These are phyloP conservation scores for Fusarium sp. DNA, from an alignment of 2,329 filamentous ascomycete genomes.

Conservation along the genomic window DNA sequence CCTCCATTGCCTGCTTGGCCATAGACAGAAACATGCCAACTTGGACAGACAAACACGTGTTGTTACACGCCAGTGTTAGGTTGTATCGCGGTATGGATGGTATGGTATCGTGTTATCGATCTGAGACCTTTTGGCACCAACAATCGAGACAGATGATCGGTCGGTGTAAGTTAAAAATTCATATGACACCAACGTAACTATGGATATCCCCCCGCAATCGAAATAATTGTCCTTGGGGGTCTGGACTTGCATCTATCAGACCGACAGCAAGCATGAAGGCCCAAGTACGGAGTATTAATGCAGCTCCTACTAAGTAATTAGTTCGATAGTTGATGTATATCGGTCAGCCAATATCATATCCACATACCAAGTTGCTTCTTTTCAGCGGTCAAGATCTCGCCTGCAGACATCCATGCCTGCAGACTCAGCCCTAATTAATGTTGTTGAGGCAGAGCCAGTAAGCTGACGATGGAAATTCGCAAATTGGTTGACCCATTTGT, in stretches of 20 bases:
- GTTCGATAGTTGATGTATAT: neutral
- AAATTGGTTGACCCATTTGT: constrained; percentile 31
- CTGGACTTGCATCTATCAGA: constrained; percentile 12
- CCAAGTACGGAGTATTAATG: constrained; percentile 14
- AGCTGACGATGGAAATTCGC: constrained; percentile 27
- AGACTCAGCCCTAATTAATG: constrained; percentile 25
- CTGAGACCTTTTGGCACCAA: constrained; percentile 27
- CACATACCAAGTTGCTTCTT: constrained; percentile 26
- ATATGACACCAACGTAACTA: neutral
- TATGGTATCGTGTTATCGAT: neutral
- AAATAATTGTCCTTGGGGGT: constrained; percentile 8
- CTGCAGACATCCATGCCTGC: neutral
- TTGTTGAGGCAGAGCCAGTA: constrained; percentile 21
- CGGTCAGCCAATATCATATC: constrained; percentile 6
- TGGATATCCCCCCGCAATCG: constrained; percentile 28
- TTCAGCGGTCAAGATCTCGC: constrained; percentile 34
- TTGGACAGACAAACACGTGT: constrained; percentile 18
- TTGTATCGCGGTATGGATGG: neutral
- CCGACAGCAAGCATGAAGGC: constrained; percentile 14
- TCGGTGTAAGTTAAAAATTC: constrained; percentile 1
- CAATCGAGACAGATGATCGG: constrained; percentile 23
- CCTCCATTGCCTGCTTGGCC: constrained; percentile 4
- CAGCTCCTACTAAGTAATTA: neutral
- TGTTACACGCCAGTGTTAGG: constrained; percentile 12
- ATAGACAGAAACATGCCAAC: constrained; percentile 6